A percentile compares a stretch with the other conserved stretches of the same genome.
phyloP scores from a whole-genome alignment of 2,329 filamentous ascomycete genomes.

The Colletotrichum tropicicola region DNA sequence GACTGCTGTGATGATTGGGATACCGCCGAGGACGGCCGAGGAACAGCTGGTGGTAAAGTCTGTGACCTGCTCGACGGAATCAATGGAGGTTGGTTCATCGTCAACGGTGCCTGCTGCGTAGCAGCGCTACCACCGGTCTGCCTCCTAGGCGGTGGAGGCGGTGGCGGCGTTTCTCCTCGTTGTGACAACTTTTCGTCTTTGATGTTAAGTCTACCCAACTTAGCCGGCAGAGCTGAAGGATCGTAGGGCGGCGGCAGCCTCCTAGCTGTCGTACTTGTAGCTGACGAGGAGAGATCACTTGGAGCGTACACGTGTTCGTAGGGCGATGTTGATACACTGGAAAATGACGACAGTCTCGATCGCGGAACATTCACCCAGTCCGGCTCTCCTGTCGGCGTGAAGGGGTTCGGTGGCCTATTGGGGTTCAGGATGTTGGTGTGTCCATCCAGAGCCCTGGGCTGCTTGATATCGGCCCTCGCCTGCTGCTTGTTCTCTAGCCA shows the following conservation, averaged over 20 bases:
- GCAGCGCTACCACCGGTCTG: conserved; percentile 37
- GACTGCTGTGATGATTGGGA: conserved; percentile 42
- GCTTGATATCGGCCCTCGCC: conserved; percentile 75
- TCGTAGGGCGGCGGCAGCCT: conserved; percentile 63
- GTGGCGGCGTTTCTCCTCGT: conserved; percentile 50
- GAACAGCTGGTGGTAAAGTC: conserved; percentile 36
- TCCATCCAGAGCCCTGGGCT: conserved; percentile 62
- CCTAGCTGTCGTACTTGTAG: conserved; percentile 54
- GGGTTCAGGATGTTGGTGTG: conserved; percentile 75
- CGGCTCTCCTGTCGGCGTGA: conserved; percentile 75
- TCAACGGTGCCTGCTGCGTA: conserved; percentile 18
- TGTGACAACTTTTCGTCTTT: conserved; percentile 47
- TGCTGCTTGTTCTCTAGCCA: conserved; percentile 77
- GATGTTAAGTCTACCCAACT: conserved; percentile 53
- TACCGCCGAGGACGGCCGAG: conserved; percentile 42
- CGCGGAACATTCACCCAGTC: conserved; percentile 82
- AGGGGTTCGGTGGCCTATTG: conserved; percentile 82
- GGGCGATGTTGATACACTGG: conserved; percentile 66
- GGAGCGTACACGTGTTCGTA: conserved; percentile 67
- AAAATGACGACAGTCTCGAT: conserved; percentile 61
- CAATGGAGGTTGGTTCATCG: conserved; percentile 12
- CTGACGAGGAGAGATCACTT: conserved; percentile 53
- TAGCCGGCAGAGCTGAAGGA: conserved; percentile 53
- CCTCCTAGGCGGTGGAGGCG: conserved; percentile 55
- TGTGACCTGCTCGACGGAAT: conserved; percentile 20